These are phyloP conservation scores for Hanseniaspora valbyensis DNA, from an alignment of 805 yeast species.

Conservation along the genomic window DNA sequence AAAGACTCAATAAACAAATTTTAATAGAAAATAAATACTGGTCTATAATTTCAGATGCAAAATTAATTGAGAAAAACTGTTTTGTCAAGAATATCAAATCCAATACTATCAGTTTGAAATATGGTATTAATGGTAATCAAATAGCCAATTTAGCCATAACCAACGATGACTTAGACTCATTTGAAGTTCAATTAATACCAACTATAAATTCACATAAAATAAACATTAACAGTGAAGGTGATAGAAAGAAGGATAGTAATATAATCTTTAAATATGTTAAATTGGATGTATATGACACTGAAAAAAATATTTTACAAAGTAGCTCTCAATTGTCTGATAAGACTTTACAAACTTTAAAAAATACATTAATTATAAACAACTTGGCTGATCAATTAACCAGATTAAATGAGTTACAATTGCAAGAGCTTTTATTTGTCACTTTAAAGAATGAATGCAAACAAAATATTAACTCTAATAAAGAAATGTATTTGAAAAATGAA, in stretches of 20 bases:
- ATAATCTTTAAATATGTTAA: constrained; percentile 4
- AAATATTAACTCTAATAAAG: neutral
- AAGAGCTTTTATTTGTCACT: constrained; percentile 10
- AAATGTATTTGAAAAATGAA: neutral
- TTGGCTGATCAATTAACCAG: constrained; percentile 4
- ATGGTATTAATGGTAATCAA: constrained; percentile 37
- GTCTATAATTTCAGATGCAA: constrained; percentile 35
- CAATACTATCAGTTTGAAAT: constrained; percentile 61
- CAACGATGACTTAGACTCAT: neutral
- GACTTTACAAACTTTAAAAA: neutral
- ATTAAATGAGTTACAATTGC: constrained; percentile 6
- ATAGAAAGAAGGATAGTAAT: neutral
- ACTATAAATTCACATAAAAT: constrained; percentile 8
- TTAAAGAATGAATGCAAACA: constrained; percentile 11
- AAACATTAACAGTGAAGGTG: neutral
- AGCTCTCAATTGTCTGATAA: neutral
- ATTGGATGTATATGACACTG: neutral
- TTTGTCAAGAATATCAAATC: constrained; percentile 37
- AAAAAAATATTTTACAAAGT: neutral
- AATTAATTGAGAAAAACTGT: neutral
- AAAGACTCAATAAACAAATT: constrained; percentile 43
- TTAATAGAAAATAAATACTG: constrained; percentile 47
- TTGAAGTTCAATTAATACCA: constrained; percentile 6
- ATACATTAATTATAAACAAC: constrained; percentile 1
- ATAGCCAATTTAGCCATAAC: neutral